A percentile compares a stretch with the other conserved stretches of the same genome.
phyloP scores from a whole-genome alignment of 2,329 filamentous ascomycete genomes.

The Bipolaris bicolor region DNA sequence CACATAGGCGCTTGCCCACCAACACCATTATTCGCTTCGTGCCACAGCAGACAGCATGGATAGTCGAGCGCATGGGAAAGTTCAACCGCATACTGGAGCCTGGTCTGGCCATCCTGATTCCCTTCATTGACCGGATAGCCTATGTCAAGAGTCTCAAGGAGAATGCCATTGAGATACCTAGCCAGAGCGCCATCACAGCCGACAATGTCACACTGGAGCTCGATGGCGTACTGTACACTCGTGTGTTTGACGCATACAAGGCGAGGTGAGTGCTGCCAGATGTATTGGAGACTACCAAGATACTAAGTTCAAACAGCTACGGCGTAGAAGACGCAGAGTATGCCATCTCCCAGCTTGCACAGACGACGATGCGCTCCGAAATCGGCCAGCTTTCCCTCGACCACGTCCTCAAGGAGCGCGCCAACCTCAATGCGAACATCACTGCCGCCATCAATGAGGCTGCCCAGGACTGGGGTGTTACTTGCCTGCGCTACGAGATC shows the following conservation, averaged over 20 bases:
- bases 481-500: slow-evolving; percentile 96
- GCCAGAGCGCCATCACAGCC: slow-evolving; percentile 95
- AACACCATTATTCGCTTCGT: slow-evolving; percentile 97
- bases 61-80: slow-evolving; percentile 99
- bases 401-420: slow-evolving; percentile 96
- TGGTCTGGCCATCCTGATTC: slow-evolving; percentile 85
- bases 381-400: slow-evolving; percentile 96
- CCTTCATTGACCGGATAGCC: slow-evolving; percentile 92
- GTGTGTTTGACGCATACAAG: slow-evolving; percentile 98
- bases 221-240: slow-evolving; percentile 92
- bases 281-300: neutral
- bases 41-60: slow-evolving; percentile 99
- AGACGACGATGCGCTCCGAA: slow-evolving; percentile 98
- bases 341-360: slow-evolving; percentile 94
- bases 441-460: slow-evolving; percentile 99
- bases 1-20: slow-evolving; percentile 71
- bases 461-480: slow-evolving; percentile 94
- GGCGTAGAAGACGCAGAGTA: slow-evolving; percentile 99
- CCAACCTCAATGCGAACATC: slow-evolving; percentile 95
- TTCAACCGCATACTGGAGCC: slow-evolving; percentile 93
- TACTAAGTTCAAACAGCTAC: slow-evolving; percentile 66
- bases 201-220: slow-evolving; percentile 98
- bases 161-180: slow-evolving; percentile 93
- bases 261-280: slow-evolving; percentile 69
- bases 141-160: slow-evolving; percentile 99